Evolutionary conservation across 1,284 basidiomycete species (phyloP).

Genomic region (Papiliotrema nemorosa): DNA sequence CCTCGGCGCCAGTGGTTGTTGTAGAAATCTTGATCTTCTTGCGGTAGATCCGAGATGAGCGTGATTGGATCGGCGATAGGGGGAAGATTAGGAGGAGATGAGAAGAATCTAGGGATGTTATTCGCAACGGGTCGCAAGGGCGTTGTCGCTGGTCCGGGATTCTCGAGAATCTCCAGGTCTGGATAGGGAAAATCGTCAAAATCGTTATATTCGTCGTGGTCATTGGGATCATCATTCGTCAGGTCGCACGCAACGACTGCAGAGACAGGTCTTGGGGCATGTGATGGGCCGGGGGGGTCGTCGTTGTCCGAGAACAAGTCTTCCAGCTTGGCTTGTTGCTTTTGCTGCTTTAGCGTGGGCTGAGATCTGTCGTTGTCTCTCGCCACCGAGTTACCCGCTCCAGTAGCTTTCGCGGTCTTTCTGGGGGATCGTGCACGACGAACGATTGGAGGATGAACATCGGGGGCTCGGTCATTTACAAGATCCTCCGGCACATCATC

Average conservation of each 20-base stretch:
- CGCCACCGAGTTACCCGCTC: no score
- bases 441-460: no score
- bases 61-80: constrained; percentile 1
- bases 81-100: not conserved
- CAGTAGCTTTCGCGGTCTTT: no score
- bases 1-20: constrained; percentile 37
- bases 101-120: not conserved
- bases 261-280: not conserved
- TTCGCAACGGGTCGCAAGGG: no score
- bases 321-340: no score
- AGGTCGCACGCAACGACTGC: not conserved
- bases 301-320: not conserved
- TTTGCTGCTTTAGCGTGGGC: no score
- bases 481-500: no score
- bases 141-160: not conserved
- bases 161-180: not conserved
- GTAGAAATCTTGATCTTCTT: constrained; percentile 26
- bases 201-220: not conserved
- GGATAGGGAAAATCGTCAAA: not conserved
- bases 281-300: not conserved
- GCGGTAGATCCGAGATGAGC: constrained; percentile 21
- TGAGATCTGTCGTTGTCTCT: no score
- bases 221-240: not conserved
- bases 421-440: no score
- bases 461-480: no score